These are phyloP conservation scores for Geoglossum glabrum DNA, from an alignment of 495 filamentous ascomycete genomes.

Conservation along the genomic window DNA sequence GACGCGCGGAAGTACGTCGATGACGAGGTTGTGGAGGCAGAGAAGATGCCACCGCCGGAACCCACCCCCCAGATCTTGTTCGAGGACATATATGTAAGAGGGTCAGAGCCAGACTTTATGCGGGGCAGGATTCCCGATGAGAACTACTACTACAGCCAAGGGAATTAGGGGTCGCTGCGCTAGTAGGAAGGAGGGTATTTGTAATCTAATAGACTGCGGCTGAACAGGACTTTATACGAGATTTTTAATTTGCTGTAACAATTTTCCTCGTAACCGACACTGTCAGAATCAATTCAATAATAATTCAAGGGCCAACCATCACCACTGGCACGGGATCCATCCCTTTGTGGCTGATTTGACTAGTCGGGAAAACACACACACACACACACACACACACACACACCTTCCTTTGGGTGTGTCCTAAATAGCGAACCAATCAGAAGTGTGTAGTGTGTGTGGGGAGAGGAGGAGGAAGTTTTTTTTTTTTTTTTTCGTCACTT, in stretches of 20 bases:
- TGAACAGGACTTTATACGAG: background rate
- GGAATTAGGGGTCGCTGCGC: background rate
- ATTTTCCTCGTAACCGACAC: background rate
- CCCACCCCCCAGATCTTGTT: slow-evolving; percentile 57
- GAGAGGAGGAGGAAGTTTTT: no score
- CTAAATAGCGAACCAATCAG: no score
- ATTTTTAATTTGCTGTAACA: background rate
- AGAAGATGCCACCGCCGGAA: slow-evolving; percentile 67
- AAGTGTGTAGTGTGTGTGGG: no score
- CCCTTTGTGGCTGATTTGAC: no score
- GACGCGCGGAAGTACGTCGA: slow-evolving; percentile 66
- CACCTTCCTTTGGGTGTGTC: no score
- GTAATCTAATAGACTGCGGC: background rate
- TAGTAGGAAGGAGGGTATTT: background rate
- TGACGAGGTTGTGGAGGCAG: slow-evolving; percentile 74
- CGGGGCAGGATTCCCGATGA: slow-evolving; percentile 80
- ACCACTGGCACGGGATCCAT: no score
- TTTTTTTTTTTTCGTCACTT: no score
- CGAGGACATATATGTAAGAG: slow-evolving; percentile 93
- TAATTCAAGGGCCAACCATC: background rate
- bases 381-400: no score
- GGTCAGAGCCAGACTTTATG: slow-evolving; percentile 77
- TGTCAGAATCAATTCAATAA: background rate
- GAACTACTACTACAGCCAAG: slow-evolving; percentile 61
- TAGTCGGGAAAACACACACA: no score